Evolutionary conservation across 768 basidiomycete species (phyloP).

Genomic region (Tricholoma flavovirens): DNA sequence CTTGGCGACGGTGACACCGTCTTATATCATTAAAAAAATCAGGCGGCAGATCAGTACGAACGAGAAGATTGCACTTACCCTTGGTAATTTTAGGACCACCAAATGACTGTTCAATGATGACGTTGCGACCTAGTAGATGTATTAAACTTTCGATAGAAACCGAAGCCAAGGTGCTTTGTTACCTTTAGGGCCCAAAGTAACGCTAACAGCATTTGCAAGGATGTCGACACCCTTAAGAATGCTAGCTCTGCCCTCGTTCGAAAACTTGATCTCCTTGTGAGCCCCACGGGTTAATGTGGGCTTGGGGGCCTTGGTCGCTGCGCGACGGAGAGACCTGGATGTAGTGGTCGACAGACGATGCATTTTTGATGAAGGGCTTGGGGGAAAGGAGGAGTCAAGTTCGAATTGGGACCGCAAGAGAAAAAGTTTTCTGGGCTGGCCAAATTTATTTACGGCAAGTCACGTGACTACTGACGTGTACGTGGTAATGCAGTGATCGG

Average conservation of each 20-base stretch:
- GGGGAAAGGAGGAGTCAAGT: background rate
- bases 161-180: constrained; percentile 7
- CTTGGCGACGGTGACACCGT: constrained; percentile 98
- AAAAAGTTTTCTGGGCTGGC: background rate
- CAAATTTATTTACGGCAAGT: background rate
- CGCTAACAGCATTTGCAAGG: constrained; percentile 93
- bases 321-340: constrained; percentile 62
- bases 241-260: constrained; percentile 88
- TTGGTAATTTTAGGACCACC: constrained; percentile 95
- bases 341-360: constrained; percentile 68
- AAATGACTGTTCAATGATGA: constrained; percentile 94
- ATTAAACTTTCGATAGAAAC: constrained; percentile 1
- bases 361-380: constrained; percentile 35
- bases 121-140: constrained; percentile 70
- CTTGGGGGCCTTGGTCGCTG: constrained; percentile 50
- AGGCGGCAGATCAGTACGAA: background rate
- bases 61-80: constrained; percentile 41
- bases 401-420: background rate
- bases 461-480: constrained; percentile 3
- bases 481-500: constrained; percentile 11
- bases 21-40: constrained; percentile 31
- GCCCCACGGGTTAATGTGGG: constrained; percentile 59
- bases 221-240: constrained; percentile 96
- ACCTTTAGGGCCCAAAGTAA: constrained; percentile 97
- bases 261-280: constrained; percentile 97